Base-by-base conservation (phyloP, 2,329 filamentous ascomycete genomes). In the Aspergillus intermedius region DNA sequence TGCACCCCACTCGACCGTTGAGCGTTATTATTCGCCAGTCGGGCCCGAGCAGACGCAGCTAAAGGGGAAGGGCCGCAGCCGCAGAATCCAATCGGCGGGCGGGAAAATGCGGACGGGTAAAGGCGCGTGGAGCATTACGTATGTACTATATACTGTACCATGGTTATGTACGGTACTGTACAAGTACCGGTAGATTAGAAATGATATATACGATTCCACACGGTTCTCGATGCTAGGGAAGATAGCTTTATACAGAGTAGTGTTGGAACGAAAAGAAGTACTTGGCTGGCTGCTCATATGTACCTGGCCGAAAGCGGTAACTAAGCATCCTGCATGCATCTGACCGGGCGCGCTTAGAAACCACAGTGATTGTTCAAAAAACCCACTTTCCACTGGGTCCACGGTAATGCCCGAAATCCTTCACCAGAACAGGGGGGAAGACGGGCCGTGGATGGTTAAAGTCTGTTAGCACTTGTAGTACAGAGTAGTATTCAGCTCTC, bases 361-460 rank as follows among this genome's bases (percentile, higher is more conserved):
- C 15, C 17, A 3, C 37, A 17, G n/a, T 35, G 13, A 35, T 35
- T 35, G 15, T n/a, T 35, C 8, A n/a, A 17, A 17, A 17, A 15
- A 17, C 8, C 34, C 34, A 35, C 34, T 35, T 17, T 35, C 25
- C 8, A 12, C 43, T 47, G 50, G 47, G 34, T 50, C 55, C 54
- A 57, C 55, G 56, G 49, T 57, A 54, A 54, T 47, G 49, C 49
- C 55, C 55, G 54, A 56, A 35, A 48, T 55, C 43, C 49, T 47
- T 46, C 22, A n/a, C 15, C 17, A 40, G 9, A 54, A 46, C 51
- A 50, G 48, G 45, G 53, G 50, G 51, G 50, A 52, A 50, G 50
- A 51, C 56, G 56, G 54, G 48, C 56, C 54, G 54, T 57, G 49
- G 50, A 56, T 56, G 55, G 54, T 46, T 45, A 51, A 54, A 50